Evolutionary conservation across 2,329 filamentous ascomycete species (phyloP), one percentile per base, ranked within the genome.

Genomic region (Aspergillus spinulosporus): DNA sequence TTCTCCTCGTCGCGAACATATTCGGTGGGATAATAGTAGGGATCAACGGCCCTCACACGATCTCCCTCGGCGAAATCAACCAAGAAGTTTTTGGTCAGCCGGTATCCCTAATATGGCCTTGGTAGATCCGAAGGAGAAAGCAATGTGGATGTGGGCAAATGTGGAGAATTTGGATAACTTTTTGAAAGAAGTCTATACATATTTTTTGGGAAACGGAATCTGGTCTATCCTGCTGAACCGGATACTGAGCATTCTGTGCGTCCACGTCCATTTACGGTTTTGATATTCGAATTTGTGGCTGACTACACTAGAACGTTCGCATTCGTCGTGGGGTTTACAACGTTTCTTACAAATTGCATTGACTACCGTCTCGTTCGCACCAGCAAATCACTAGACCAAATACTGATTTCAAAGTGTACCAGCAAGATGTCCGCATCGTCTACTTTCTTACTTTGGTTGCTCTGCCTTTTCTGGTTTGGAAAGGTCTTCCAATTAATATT

Each of bases 131-230:
- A 86, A 86, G 72, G 88, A 93, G 68, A 88, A 87, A 72, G 92
- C 92, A 3, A 84, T 96, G 78, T 97, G 91, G 88, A 84, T 90
- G 74, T 97, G 92, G 89, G 90, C 90, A 53, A 96, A 96, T 67
- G 90, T 94, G 56, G 85, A 89, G 37, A 94, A 96, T 68, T 79
- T 97, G 52, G 92, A 97, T 73, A 88, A 86, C 65, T 97, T 96
- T 70, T 85, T 96, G 68, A 83, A 85, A 54, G 88, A 88, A 60
- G 90, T 96, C 3, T 97, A 97, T 70, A 82, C 88, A 62, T 97
- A 96, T 73, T 96, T 89, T 67, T 79, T 88, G 50, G 88, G 88
- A 1, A 88, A 90, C 60, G 92, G 92, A 0, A 85, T 96, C 37
- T 92, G 87, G 83, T 95, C 90, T 56, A 96, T 96, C 52, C 68